These are phyloP conservation scores for Zygnema cylindricum DNA, from an alignment of 139 green algal genomes.

Conservation along the genomic window DNA sequence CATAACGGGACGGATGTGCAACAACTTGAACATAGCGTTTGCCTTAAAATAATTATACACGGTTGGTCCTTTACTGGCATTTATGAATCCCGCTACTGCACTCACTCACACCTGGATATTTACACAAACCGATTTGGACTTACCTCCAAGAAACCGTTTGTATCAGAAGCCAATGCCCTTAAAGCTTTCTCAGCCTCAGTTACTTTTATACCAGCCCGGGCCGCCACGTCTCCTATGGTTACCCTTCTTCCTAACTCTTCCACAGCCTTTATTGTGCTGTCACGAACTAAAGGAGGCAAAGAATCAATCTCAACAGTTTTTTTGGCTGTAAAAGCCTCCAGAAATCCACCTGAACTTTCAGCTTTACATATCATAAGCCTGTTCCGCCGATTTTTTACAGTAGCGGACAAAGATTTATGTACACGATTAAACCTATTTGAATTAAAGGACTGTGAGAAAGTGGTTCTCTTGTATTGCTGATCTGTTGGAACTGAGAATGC, in stretches of 20 bases:
- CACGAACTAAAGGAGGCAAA: conserved; percentile 8
- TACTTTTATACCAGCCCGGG: conserved; percentile 51
- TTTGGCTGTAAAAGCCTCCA: not conserved
- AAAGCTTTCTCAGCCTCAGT: conserved; percentile 75
- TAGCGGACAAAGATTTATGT: too few species aligned
- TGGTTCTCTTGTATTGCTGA: too few species aligned
- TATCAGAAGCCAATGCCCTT: conserved; percentile 84
- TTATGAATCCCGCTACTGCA: not conserved
- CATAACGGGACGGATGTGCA: not conserved
- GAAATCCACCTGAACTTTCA: not conserved
- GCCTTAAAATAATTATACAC: not conserved
- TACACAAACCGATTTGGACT: not conserved
- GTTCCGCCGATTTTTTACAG: not conserved
- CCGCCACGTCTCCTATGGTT: conserved; percentile 57
- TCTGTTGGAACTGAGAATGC: too few species aligned
- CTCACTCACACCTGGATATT: not conserved
- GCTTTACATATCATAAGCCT: not conserved
- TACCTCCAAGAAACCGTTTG: conserved; percentile 73
- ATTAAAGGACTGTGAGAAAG: too few species aligned
- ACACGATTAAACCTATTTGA: too few species aligned
- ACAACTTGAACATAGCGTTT: not conserved
- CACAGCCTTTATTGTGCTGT: conserved; percentile 47
- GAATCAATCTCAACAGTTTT: conserved; percentile 10
- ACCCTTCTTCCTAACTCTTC: conserved; percentile 47
- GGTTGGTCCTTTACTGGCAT: not conserved